Conservation (phyloP, 257 asterid species). For the Striga asiatica region DNA sequence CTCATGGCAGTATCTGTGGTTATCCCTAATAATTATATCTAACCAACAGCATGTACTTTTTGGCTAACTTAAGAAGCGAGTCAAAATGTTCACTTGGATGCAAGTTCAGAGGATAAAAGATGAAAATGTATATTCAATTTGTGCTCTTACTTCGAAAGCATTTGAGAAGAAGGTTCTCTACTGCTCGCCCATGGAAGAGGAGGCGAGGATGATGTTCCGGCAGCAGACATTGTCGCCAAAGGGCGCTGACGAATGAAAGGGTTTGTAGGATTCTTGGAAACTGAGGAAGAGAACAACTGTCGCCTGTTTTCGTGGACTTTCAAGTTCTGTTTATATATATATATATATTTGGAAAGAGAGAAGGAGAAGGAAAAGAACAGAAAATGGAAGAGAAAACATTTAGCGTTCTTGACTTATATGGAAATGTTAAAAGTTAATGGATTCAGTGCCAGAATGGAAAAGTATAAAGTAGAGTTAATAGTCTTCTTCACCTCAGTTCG, state of each 20-base stretch:
- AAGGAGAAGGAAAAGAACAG: not conserved
- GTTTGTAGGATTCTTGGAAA: conserved; percentile 50
- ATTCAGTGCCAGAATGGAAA: not conserved
- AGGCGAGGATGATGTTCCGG: conserved; percentile 33
- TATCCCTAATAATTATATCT: conserved; percentile 1
- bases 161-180: conserved; percentile 43
- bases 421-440: not conserved
- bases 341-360: no score
- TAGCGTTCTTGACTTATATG: not conserved
- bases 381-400: not conserved
- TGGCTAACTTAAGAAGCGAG: not conserved
- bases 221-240: conserved; percentile 36
- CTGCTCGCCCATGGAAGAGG: conserved; percentile 70
- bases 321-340: conserved; percentile 34
- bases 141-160: conserved; percentile 37
- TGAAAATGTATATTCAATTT: not conserved
- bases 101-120: not conserved
- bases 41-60: not conserved
- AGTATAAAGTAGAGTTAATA: no score
- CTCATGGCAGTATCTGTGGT: no score
- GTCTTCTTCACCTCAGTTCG: conserved; percentile 83
- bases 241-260: conserved; percentile 83
- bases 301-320: conserved; percentile 74
- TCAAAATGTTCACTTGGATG: not conserved
- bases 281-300: conserved; percentile 54